Base-by-base conservation (phyloP, 2,329 filamentous ascomycete genomes). In the Penicillium sp. region DNA sequence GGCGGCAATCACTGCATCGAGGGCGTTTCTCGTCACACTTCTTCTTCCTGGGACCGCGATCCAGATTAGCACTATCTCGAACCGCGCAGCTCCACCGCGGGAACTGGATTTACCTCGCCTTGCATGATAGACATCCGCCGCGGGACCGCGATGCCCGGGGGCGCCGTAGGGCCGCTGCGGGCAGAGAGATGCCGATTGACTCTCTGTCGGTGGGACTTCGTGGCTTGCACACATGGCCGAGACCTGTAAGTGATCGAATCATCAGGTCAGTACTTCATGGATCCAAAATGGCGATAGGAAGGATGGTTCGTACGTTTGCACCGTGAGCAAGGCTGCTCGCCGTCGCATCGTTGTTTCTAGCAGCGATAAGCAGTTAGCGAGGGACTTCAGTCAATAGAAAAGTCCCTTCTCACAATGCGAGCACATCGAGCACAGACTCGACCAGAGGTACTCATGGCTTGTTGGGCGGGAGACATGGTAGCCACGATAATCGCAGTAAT, bases 301-400 rank as follows among this genome's bases (percentile, higher is more conserved):
- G n/a, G 31, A 11, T 16, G 16, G 39, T 24, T 35, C 59, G 55
- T 65, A 67, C 69, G 63, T 22, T 60, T 61, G 44, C 69, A 71
- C 27, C 69, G 67, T 11, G 66, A 63, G 27, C 69, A 71, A 7
- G 69, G 69, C 6, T 53, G 33, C 3, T 50, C 59, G 5, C 69
- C 69, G 37, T 70, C 69, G 56, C 69, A 71, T 55, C 66, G 63
- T 64, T 71, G 69, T 64, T 71, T 71, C 67, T 55, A 24, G 18
- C 7, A 31, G 10, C 33, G 43, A 33, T 55, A 40, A 22, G 13
- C 5, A 18, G 40, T 24, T 43, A 27, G 58, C 52, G 33, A 4
- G 19, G 10, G 13, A 22, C 6, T 33, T 4, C 36, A 10, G n/a
- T 5, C 4, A 16, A 14, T 14, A 10, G 27, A 18, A 10, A 46